Evolutionary conservation across 495 filamentous ascomycete species (phyloP), one percentile per base, ranked within the genome.

Genomic region (Podospora australis): DNA sequence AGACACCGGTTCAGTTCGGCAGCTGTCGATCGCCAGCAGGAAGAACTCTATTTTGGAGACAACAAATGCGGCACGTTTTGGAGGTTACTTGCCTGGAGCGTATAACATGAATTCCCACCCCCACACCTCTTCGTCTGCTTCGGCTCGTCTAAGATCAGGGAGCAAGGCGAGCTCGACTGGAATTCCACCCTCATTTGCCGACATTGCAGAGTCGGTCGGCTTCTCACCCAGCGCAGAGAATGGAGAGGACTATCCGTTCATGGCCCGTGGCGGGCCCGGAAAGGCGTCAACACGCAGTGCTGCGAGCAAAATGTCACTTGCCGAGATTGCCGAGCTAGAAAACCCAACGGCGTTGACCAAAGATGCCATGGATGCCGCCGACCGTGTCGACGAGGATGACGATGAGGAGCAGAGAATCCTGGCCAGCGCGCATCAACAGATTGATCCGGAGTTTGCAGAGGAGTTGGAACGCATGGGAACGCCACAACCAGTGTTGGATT

Each of bases 21-120:
- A 62, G 23, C 57, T 62, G 25, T 68, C 74, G 20, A 69, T 79
- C 41, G 59, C 74, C 24, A 85, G 81, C 25, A 74, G 75, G 22
- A 61, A 78, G 11, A 86, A 79, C 55, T 88, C 86, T 5, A 81
- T 88, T 49, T 69, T 83, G 17, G 81, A 81, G 42, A 72, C 79
- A 30, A 89, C 87, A 63, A 78, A 56, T 35, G 67, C 78, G 26
- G 84, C 82, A 13, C 72, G 84, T 26, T 74, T 75, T 32, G 86
- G 83, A 28, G 85, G 84, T 29, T 90, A 87, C 65, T 87, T 84
- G 20, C 82, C 86, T 1, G 72, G 63, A 14, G 79, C 70, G n/a
- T 84, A 77, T 50, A 60, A 84, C 41, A 75, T 81, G 55, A 90
- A 82, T 22, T 82, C 82, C 10, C 75, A 77, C 29, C 5, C 34